Evolutionary conservation across 495 filamentous ascomycete species (phyloP), one percentile per base, ranked within the genome.

Genomic region (Hyphodiscus hymeniophilus): DNA sequence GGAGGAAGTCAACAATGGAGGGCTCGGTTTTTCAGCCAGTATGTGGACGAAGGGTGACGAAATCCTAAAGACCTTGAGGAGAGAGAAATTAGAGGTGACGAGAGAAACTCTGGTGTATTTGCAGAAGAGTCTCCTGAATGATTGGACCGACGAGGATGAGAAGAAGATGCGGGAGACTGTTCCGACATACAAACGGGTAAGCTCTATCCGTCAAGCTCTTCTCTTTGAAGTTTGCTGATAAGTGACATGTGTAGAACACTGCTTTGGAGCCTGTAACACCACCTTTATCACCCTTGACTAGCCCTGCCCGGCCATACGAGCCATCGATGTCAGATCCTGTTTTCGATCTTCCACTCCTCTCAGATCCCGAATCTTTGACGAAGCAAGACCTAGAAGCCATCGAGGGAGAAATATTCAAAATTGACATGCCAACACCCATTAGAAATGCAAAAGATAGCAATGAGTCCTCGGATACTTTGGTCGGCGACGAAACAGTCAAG

Each of bases 261-360:
- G 57, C 51, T 5, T 47, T 58, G 8, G 60, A 67, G 31, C 67
- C 60, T 20, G 33, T 82, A 22, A 80, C 80, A 10, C 82, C 81
- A 23, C 80, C 78, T 11, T 60, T 85, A 10, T 72, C 77, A 32
- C 79, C 63, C 16, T 45, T 75, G 22, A 72, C 76, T 7, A 68
- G 71, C 7, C 68, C 68, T 3, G 60, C 65, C 8, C 65, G 67
- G 3, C 64, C 67, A n/a, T 55, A 42, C 42, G 45, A 55, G 16
- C 52, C 52, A 35, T 50, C 45, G 4, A 31, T 22, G 18, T 45
- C 32, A 10, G 43, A 49, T 24, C 38, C 52, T 11, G 61, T 39
- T 4, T 76, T 69, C 47, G 59, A 70, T 46, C 35, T 84, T n/a
- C 74, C 79, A 3, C 50, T 75, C 5, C 63, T 73, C 0, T 76